Percentiles rank a stretch among this genome's conserved stretches.
Evolutionary conservation across 495 filamentous ascomycete genomes (phyloP).

Genomic region (Neurospora sp.): DNA sequence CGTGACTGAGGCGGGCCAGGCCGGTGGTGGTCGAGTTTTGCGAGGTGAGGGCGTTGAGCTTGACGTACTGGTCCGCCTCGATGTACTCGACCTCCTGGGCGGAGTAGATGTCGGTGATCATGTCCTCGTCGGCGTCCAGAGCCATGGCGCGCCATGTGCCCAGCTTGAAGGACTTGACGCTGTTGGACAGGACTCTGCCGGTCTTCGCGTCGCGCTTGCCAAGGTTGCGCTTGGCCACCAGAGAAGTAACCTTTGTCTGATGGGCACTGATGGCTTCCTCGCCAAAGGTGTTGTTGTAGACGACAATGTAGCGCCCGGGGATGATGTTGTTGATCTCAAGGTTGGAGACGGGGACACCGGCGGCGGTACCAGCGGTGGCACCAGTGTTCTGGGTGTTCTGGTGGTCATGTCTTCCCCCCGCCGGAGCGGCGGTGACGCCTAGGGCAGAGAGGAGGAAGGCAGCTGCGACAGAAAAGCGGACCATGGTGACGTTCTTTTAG

Average conservation of each 20-base stretch:
- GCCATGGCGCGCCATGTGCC: constrained; percentile 36
- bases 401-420: constrained; percentile 4
- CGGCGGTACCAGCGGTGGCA: constrained; percentile 15
- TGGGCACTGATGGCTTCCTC: constrained; percentile 31
- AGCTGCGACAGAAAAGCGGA: constrained; percentile 19
- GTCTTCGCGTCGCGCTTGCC: constrained; percentile 27
- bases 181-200: constrained; percentile 31
- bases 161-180: constrained; percentile 33
- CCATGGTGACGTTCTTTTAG: constrained; percentile 12
- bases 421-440: constrained; percentile 18
- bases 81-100: constrained; percentile 37
- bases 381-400: neutral
- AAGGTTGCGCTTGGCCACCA: constrained; percentile 39
- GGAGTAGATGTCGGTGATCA: constrained; percentile 34
- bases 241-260: constrained; percentile 28
- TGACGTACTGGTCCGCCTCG: constrained; percentile 36
- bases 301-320: constrained; percentile 40
- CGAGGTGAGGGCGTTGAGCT: constrained; percentile 20
- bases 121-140: constrained; percentile 37
- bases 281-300: constrained; percentile 37
- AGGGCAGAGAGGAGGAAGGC: constrained; percentile 22
- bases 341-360: constrained; percentile 36
- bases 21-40: constrained; percentile 33
- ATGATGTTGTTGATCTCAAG: constrained; percentile 26
- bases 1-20: constrained; percentile 33